These are phyloP conservation scores for Cadophora malorum DNA, from an alignment of 2,329 filamentous ascomycete genomes.

Conservation along the genomic window DNA sequence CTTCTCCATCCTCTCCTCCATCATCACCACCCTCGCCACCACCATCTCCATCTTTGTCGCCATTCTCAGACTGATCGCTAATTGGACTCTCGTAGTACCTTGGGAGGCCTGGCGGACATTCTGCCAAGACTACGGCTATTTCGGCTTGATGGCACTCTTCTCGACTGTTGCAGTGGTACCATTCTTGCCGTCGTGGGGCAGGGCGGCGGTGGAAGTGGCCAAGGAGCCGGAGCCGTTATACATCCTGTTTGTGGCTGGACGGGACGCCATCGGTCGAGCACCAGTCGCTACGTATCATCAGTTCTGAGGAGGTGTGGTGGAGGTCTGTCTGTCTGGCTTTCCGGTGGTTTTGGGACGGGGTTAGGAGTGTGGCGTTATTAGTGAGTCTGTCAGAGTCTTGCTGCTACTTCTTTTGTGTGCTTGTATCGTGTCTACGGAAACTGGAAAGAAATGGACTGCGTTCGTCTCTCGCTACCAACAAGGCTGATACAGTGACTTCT, in stretches of 20 bases:
- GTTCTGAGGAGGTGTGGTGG: not conserved
- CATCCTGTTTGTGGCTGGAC: constrained; percentile 3
- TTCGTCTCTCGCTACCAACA: not conserved
- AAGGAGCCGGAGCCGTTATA: not conserved
- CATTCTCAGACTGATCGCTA: not conserved
- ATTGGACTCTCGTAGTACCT: not conserved
- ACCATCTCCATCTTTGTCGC: not conserved
- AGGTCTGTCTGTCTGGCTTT: not conserved
- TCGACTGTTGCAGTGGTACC: not conserved
- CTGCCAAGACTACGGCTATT: not conserved
- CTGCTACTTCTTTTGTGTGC: not conserved
- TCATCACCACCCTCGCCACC: not conserved
- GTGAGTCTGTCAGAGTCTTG: not conserved
- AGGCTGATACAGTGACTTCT: not conserved
- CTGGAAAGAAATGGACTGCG: not conserved
- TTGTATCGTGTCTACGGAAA: not conserved
- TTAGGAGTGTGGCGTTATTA: not conserved
- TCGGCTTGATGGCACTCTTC: not conserved
- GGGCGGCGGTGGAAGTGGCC: not conserved
- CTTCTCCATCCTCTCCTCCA: not conserved
- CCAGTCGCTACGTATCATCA: not conserved
- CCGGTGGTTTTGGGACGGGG: not conserved
- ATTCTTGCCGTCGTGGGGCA: not conserved
- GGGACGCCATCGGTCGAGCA: constrained; percentile 4
- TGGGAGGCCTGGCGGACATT: not conserved